Conservation (phyloP, 352 stramenopile species). For the Hyaloperonospora arabidopsidis region DNA sequence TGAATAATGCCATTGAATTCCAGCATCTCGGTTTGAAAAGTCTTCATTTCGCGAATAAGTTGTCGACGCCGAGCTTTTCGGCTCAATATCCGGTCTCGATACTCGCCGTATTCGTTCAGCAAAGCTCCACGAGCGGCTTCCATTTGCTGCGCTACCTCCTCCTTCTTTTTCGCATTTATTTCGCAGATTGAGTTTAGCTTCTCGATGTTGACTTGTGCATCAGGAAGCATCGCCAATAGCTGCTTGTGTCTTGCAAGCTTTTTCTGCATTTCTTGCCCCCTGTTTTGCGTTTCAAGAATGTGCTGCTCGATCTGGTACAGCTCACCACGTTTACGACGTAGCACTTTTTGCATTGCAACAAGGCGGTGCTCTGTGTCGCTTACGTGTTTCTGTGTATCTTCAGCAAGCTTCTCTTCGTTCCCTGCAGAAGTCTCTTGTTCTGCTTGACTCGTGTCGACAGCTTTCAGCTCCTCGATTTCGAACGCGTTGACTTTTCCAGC, state of each 20-base stretch:
- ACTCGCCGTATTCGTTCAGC: constrained; percentile 34
- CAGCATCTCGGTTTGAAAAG: constrained; percentile 54
- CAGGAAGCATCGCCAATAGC: constrained; percentile 52
- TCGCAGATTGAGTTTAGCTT: constrained; percentile 62
- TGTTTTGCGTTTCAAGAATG: constrained; percentile 30
- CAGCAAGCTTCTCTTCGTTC: constrained; percentile 19
- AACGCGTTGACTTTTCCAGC: not conserved
- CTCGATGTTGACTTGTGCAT: constrained; percentile 55
- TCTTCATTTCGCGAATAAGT: constrained; percentile 63
- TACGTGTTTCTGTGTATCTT: constrained; percentile 29
- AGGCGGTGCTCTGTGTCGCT: constrained; percentile 33
- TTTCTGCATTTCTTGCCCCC: constrained; percentile 34
- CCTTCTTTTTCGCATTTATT: constrained; percentile 43
- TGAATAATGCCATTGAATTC: constrained; percentile 54
- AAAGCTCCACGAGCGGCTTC: constrained; percentile 39
- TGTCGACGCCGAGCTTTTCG: constrained; percentile 47
- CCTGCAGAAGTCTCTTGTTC: not conserved
- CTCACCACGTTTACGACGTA: constrained; percentile 28
- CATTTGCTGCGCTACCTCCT: constrained; percentile 46
- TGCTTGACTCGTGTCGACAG: constrained; percentile 6
- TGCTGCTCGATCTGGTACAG: constrained; percentile 26
- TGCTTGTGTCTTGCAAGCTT: constrained; percentile 44
- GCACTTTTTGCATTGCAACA: constrained; percentile 32
- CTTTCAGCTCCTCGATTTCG: constrained; percentile 3
- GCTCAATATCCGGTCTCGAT: constrained; percentile 39